Evolutionary conservation across 176 grass and related monocot species (phyloP), one percentile per base, ranked within the genome.

Genomic region (Musa itinerans): DNA sequence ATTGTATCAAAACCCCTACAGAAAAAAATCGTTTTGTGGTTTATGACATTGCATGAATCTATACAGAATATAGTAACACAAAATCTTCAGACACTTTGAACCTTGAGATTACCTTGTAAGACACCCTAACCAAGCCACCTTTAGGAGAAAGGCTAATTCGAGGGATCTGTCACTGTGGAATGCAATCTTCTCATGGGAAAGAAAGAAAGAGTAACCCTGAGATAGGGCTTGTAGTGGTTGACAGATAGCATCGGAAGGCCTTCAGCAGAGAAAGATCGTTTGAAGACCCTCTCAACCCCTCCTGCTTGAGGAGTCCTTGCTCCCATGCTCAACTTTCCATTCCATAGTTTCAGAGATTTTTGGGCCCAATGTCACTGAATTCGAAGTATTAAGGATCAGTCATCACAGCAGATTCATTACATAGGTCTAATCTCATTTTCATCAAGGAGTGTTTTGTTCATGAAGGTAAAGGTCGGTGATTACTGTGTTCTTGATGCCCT

Each of bases 131-230:
- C 69, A 87, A 74, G 48, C 80, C 80, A 43, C 82, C 92, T 43
- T 74, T 55, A 1, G 84, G 61, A 16, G 82, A 89, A 65, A 27
- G 86, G 86, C 89, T 57, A 96, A 51, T 72, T 76, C 62, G 62
- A 95, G 83, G 15, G 89, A 89, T 9, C 82, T 89, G 74, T 98
- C 86, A 77, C 94, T 98, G 69, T 78, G 84, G 81, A 98, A 98
- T 24, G 94, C 94, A 58, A 98, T 80, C 68, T 86, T 87, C 52
- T 86, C 74, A 9, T 72, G 85, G 74, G 94, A 90, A 15, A 98
- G 85, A 80, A 98, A 98, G 74, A 80, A 98, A 98, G 74, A 98
- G 86, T 79, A 83, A 87, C 54, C 94, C 94, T 53, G 85, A 79
- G 29, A 98, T 98, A 77, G 90, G 90, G 4, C 94, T 90, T 56